These are phyloP conservation scores for Huntiella moniliformis DNA, from an alignment of 2,329 filamentous ascomycete genomes.

Conservation along the genomic window DNA sequence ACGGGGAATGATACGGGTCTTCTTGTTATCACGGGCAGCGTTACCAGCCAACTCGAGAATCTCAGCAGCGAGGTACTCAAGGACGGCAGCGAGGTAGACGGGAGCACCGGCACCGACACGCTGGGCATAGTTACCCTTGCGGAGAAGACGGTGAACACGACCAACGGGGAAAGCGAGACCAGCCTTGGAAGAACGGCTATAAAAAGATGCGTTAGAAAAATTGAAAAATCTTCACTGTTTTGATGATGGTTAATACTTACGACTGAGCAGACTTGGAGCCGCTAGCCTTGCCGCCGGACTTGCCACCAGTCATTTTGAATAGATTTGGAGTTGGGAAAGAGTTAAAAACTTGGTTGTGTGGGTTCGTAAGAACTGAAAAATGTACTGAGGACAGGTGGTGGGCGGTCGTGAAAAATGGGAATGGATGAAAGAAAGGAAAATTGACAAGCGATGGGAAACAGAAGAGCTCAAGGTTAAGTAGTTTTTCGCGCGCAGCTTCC, in stretches of 20 bases:
- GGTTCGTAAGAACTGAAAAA: slow-evolving; percentile 4
- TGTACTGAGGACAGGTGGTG: background rate
- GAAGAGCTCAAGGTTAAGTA: slow-evolving; percentile 35
- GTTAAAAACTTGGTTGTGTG: slow-evolving; percentile 6
- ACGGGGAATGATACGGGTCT: slow-evolving; percentile 98
- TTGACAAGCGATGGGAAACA: slow-evolving; percentile 15
- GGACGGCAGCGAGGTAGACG: slow-evolving; percentile 92
- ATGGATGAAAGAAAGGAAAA: slow-evolving; percentile 15
- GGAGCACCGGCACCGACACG: slow-evolving; percentile 98
- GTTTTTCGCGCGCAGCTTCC: slow-evolving; percentile 28
- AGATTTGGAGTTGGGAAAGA: slow-evolving; percentile 9
- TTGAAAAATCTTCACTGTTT: background rate
- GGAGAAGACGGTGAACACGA: slow-evolving; percentile 96
- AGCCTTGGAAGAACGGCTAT: slow-evolving; percentile 93
- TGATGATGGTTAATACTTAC: slow-evolving; percentile 39
- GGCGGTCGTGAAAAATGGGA: slow-evolving; percentile 15
- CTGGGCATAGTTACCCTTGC: slow-evolving; percentile 99
- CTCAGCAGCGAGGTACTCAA: slow-evolving; percentile 95
- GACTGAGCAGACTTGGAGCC: slow-evolving; percentile 98
- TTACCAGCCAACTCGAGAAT: slow-evolving; percentile 97
- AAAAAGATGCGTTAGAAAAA: slow-evolving; percentile 21
- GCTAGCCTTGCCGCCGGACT: slow-evolving; percentile 98
- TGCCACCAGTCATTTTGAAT: slow-evolving; percentile 98
- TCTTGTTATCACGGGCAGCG: slow-evolving; percentile 99
- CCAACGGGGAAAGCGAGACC: slow-evolving; percentile 97